Percentiles rank a stretch among this genome's conserved stretches.
phyloP scores from a whole-genome alignment of 768 basidiomycete species.

The Termitomyces sp. region DNA sequence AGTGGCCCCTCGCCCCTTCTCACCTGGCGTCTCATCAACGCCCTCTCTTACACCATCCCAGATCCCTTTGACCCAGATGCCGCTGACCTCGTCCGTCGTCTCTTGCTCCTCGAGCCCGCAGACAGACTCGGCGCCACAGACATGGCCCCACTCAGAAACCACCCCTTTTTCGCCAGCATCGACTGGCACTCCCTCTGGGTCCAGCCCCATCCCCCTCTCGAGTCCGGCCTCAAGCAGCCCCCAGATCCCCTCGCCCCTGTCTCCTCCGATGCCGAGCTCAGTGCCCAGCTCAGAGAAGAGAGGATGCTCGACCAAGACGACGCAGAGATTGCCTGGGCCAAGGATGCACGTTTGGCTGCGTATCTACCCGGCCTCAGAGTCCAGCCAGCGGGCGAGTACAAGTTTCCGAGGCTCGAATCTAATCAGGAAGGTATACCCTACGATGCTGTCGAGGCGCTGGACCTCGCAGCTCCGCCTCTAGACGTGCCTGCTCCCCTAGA shows the following conservation, averaged over 20 bases:
- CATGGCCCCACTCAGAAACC: constrained; percentile 39
- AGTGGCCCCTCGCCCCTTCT: constrained; percentile 88
- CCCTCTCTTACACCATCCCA: constrained; percentile 82
- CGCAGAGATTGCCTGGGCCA: constrained; percentile 11
- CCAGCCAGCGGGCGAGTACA: constrained; percentile 10
- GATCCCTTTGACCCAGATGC: constrained; percentile 80
- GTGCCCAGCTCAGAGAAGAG: constrained; percentile 13
- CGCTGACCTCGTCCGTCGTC: constrained; percentile 67
- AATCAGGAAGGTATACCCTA: constrained; percentile 8
- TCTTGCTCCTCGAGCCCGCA: constrained; percentile 64
- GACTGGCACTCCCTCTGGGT: constrained; percentile 66
- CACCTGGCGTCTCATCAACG: constrained; percentile 92
- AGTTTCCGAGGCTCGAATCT: constrained; percentile 5
- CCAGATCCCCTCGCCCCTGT: constrained; percentile 1
- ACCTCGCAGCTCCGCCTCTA: not conserved
- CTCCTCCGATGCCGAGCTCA: constrained; percentile 8
- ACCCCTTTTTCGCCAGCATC: constrained; percentile 56
- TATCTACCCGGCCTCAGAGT: constrained; percentile 10
- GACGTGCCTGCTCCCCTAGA: too few relatives aligned
- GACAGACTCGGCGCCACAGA: constrained; percentile 56
- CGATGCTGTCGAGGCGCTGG: not conserved
- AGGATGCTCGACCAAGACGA: constrained; percentile 9
- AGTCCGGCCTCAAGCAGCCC: constrained; percentile 38
- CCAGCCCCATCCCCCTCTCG: constrained; percentile 49
- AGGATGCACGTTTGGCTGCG: constrained; percentile 7